These are phyloP conservation scores for Thozetella sp. DNA, from an alignment of 495 filamentous ascomycete species.

Conservation along the genomic window DNA sequence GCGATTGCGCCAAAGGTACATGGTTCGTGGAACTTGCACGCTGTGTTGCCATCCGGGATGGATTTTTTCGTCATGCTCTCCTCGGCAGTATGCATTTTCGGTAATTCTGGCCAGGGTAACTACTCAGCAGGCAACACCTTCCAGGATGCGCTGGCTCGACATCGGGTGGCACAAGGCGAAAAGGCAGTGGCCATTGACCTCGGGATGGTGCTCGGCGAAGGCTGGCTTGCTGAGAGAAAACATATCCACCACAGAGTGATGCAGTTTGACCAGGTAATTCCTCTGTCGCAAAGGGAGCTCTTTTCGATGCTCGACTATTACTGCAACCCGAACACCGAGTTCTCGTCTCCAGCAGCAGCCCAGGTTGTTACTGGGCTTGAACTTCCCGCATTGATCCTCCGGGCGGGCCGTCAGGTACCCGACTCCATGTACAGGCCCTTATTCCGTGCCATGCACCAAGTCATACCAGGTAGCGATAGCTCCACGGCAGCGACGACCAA, in stretches of 20 bases:
- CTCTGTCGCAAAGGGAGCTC: too few relatives aligned
- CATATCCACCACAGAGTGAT: slow-evolving; percentile 16
- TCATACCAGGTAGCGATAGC: too few relatives aligned
- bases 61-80: slow-evolving; percentile 60
- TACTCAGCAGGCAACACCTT: slow-evolving; percentile 51
- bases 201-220: slow-evolving; percentile 37
- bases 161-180: slow-evolving; percentile 19
- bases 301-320: too few relatives aligned
- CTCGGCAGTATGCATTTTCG: slow-evolving; percentile 42
- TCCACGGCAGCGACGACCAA: too few relatives aligned
- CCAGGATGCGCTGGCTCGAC: slow-evolving; percentile 24
- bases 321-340: too few relatives aligned
- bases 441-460: too few relatives aligned
- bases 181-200: slow-evolving; percentile 48
- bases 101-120: slow-evolving; percentile 44
- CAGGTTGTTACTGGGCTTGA: too few relatives aligned
- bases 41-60: slow-evolving; percentile 35
- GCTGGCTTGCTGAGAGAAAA: slow-evolving; percentile 24
- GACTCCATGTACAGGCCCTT: too few relatives aligned
- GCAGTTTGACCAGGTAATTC: slow-evolving; percentile 23
- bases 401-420: too few relatives aligned
- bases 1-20: slow-evolving; percentile 49
- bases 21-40: slow-evolving; percentile 54
- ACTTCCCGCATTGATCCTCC: too few relatives aligned
- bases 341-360: too few relatives aligned